These are phyloP conservation scores for Xylaria telfairii DNA, from an alignment of 495 filamentous ascomycete genomes.

Conservation along the genomic window DNA sequence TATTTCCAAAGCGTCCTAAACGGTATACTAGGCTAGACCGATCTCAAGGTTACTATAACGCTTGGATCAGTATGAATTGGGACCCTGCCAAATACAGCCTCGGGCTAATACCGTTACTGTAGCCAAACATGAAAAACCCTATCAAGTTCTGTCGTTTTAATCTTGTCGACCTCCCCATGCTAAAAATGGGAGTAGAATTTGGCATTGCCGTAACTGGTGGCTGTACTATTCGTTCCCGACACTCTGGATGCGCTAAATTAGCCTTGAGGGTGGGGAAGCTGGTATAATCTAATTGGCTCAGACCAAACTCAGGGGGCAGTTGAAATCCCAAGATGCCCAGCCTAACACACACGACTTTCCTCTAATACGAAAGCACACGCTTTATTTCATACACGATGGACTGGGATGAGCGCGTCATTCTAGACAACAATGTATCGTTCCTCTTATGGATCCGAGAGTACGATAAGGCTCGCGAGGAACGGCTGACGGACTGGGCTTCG, in stretches of 20 bases:
- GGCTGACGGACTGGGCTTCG: conserved; percentile 46
- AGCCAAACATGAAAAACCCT: no score
- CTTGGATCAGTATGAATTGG: no score
- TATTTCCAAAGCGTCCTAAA: no score
- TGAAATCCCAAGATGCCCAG: not conserved
- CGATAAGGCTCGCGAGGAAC: conserved; percentile 41
- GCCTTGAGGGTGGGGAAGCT: not conserved
- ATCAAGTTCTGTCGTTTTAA: no score
- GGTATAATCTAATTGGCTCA: not conserved
- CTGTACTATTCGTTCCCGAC: not conserved
- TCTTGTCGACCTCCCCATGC: not conserved
- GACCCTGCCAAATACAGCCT: no score
- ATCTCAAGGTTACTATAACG: no score
- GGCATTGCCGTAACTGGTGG: no score
- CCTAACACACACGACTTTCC: not conserved
- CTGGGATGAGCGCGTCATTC: conserved; percentile 20
- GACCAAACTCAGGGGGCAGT: no score
- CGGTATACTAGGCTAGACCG: no score
- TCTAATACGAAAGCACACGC: not conserved
- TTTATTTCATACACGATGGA: conserved; percentile 8
- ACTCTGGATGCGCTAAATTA: conserved; percentile 12
- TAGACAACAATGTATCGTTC: conserved; percentile 26
- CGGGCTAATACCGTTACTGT: no score
- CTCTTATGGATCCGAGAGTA: conserved; percentile 45
- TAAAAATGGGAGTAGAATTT: no score